These are phyloP conservation scores for Zasmidium citrigriseum DNA, from an alignment of 2,329 filamentous ascomycete genomes.

Conservation along the genomic window DNA sequence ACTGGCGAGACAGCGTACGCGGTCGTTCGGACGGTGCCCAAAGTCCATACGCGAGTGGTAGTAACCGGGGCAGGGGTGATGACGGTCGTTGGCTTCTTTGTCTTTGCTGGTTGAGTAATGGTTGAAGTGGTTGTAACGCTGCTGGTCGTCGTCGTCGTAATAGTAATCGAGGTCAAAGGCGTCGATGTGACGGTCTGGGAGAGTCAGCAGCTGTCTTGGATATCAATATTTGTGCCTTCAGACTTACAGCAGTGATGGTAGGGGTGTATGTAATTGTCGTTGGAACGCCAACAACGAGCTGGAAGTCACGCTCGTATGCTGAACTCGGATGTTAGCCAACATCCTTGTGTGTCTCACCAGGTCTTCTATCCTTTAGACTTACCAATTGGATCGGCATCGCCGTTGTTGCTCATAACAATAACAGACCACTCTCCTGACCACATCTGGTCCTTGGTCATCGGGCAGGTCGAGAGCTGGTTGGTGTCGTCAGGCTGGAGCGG, in stretches of 20 bases:
- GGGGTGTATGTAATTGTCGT: constrained; percentile 20
- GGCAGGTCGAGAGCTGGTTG: constrained; percentile 23
- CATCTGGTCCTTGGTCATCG: constrained; percentile 45
- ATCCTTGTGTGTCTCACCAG: too few species aligned
- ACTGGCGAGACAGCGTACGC: constrained; percentile 14
- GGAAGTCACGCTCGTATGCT: constrained; percentile 46
- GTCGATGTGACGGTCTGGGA: constrained; percentile 32
- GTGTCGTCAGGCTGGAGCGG: constrained; percentile 6
- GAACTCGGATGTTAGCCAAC: too few species aligned
- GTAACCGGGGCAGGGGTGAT: constrained; percentile 19
- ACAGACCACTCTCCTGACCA: constrained; percentile 46
- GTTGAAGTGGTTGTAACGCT: constrained; percentile 1
- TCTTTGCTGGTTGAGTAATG: background rate
- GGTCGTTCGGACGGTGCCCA: constrained; percentile 32
- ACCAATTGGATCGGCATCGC: constrained; percentile 43
- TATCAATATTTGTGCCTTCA: too few species aligned
- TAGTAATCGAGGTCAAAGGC: constrained; percentile 14
- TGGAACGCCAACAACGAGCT: constrained; percentile 35
- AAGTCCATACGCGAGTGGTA: constrained; percentile 31
- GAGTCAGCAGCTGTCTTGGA: too few species aligned
- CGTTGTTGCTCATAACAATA: constrained; percentile 46
- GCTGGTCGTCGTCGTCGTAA: background rate
- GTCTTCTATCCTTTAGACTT: too few species aligned
- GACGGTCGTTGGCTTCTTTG: constrained; percentile 1
- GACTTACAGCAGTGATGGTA: constrained; percentile 22